Evolutionary conservation across 225 moss, liverwort and hornwort genomes (phyloP), one percentile per base, ranked within the genome.

Genomic region (Physcomitrium patens): DNA sequence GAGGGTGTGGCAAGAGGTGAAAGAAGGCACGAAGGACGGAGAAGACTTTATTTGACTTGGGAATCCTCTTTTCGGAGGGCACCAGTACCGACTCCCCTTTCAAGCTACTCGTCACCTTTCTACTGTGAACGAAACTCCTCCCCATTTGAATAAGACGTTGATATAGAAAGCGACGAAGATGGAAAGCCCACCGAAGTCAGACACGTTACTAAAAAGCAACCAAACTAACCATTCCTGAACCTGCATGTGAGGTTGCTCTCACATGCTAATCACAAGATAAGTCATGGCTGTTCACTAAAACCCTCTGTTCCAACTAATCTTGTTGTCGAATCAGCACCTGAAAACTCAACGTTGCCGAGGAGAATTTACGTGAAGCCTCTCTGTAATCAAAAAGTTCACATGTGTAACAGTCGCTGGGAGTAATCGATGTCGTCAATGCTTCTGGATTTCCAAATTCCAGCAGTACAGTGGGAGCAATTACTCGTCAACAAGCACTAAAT

Each of bases 61-160:
- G 85, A 11, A 73, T 72, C 72, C 80, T 73, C 78, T 78, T 85
- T 5, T 76, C 80, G 14, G 76, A 65, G 3, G 85, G 82, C 66
- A 72, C 69, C 78, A 88, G 78, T 78, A 80, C 83, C 44, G 80
- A 73, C 47, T 88, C 83, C 73, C 88, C 83, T 53, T 80, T 82
- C 66, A 88, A 71, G 70, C 80, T 85, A 66, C 83, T 72, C 68
- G 82, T 85, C 61, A 62, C 78, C 80, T 80, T 85, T 65, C 88
- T 83, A 47, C 85, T 85, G 17, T 88, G 85, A n/a, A 75, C 88
- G 12, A 88, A 88, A 65, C 80, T 80, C 75, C 52, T 82, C 75
- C 85, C 85, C 85, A 88, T 88, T 85, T 84, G 81, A 59, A 44
- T 41, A 27, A 4, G 37, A 49, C 50, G 69, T 17, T 60, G 7